Percentiles rank a stretch among this genome's conserved stretches.
These are phyloP conservation scores for Blastobotrys arbuscula DNA, from an alignment of 1,139 yeast genomes.

Conservation along the genomic window DNA sequence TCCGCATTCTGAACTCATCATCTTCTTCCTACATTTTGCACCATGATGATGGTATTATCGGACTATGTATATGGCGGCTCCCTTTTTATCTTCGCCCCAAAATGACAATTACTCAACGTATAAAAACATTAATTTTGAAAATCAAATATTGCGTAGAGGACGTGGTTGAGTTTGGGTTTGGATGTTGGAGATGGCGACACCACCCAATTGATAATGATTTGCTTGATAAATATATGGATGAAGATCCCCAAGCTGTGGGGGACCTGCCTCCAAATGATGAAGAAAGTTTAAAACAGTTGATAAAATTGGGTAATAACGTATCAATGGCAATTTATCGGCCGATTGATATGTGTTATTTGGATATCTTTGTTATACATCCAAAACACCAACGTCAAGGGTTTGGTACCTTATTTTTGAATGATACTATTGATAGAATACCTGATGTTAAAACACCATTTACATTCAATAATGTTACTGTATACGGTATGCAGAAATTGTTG, in stretches of 20 bases:
- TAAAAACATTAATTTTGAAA: neutral
- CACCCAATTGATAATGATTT: constrained; percentile 9
- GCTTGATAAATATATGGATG: constrained; percentile 5
- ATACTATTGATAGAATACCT: constrained; percentile 10
- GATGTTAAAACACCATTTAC: constrained; percentile 10
- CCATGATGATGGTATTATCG: neutral
- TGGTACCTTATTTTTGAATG: neutral
- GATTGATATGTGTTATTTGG: constrained; percentile 15
- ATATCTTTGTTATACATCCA: constrained; percentile 16
- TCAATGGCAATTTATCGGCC: constrained; percentile 14
- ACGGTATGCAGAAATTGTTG: constrained; percentile 17
- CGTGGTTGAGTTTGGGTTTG: neutral
- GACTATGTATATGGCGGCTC: constrained; percentile 1
- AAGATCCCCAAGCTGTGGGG: constrained; percentile 7
- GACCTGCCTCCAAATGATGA: constrained; percentile 7
- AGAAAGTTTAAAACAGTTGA: constrained; percentile 7
- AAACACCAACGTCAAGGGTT: constrained; percentile 16
- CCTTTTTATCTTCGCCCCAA: neutral
- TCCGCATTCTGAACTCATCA: neutral
- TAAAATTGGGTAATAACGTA: constrained; percentile 14
- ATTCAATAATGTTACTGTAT: constrained; percentile 13
- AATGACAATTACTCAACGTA: neutral
- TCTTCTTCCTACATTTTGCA: neutral
- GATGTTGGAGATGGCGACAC: neutral
- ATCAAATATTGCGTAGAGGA: neutral